Conservation (phyloP, 2,329 filamentous ascomycete genomes). For the Sclerotinia nivalis region DNA sequence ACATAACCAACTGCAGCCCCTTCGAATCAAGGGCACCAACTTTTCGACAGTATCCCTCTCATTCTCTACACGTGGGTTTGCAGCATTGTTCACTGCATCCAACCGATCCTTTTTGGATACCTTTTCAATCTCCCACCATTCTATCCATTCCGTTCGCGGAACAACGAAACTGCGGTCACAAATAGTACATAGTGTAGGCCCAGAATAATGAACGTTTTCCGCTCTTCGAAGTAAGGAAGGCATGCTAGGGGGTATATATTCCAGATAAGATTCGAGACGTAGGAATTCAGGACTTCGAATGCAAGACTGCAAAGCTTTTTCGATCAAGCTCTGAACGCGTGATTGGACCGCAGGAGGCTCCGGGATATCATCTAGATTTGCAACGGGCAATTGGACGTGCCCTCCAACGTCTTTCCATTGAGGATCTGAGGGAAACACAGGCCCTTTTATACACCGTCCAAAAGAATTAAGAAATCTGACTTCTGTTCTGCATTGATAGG, state of each 20-base stretch:
- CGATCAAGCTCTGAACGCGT: slow-evolving; percentile 38
- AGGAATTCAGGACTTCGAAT: slow-evolving; percentile 32
- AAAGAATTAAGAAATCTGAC: slow-evolving; percentile 37
- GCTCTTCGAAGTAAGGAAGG: slow-evolving; percentile 30
- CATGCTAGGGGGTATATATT: slow-evolving; percentile 33
- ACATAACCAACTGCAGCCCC: slow-evolving; percentile 43
- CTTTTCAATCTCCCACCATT: slow-evolving; percentile 55
- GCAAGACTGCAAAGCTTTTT: slow-evolving; percentile 38
- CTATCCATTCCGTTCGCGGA: slow-evolving; percentile 60
- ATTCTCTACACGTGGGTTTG: slow-evolving; percentile 34
- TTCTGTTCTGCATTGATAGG: slow-evolving; percentile 37
- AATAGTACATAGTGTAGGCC: slow-evolving; percentile 53
- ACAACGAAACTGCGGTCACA: slow-evolving; percentile 53
- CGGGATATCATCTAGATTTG: slow-evolving; percentile 27
- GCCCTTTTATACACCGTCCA: slow-evolving; percentile 37
- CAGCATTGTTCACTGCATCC: slow-evolving; percentile 2
- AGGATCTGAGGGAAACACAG: slow-evolving; percentile 29
- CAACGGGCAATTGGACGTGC: slow-evolving; percentile 29
- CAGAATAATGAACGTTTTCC: slow-evolving; percentile 49
- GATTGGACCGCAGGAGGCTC: slow-evolving; percentile 34
- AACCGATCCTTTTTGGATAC: slow-evolving; percentile 25
- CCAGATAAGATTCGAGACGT: slow-evolving; percentile 30
- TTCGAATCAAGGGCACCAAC: slow-evolving; percentile 41
- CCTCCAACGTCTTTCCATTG: slow-evolving; percentile 10
- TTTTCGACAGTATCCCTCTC: slow-evolving; percentile 40